Evolutionary conservation across 257 asterid species (phyloP), one percentile per base, ranked within the genome.

Genomic region (Fraxinus americana): DNA sequence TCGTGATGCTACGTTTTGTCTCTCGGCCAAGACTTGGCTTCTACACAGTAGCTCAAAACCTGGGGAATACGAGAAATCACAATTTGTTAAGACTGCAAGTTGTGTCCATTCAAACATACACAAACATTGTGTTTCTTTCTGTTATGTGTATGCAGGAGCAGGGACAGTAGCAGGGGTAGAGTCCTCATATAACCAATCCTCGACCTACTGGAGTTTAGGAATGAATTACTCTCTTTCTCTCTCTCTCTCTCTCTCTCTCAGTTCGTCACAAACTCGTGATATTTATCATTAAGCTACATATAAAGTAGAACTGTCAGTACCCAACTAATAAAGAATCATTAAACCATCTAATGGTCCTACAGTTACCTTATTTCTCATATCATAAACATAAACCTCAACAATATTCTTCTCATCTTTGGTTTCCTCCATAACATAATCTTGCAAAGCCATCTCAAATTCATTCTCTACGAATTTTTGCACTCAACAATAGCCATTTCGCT

Each of bases 121-220:
- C 14, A 43, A 9, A 43, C 16, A 45, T 25, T 7, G 19, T 27
- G 16, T 43, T 16, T n/a, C 32, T 43, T 16, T n/a, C 32, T 30
- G 32, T 30, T 30, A 30, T 30, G 32, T 30, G 32, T 30, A 30
- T 2, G 32, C 32, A 30, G 32, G 32, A 30, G 32, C 32, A 30
- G 32, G 32, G 3, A 3, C 32, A 3, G 3, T 30, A 30, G 43
- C 19, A 32, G 39, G 66, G 14, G 52, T 3, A 35, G 39, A 11
- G 52, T 89, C 99, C 77, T 93, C 97, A 29, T 95, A 95, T 72
- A 95, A 82, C 99, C 99, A 95, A 82, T 95, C 97, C 83, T 95
- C 99, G 14, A 88, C 92, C 86, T 89, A 93, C 88, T 95, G 98
- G 38, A 92, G 97, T 81, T 67, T 84, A 65, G 88, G 80, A 41